phyloP scores from a whole-genome alignment of 805 yeast genomes.

The Suhomyces sp. region DNA sequence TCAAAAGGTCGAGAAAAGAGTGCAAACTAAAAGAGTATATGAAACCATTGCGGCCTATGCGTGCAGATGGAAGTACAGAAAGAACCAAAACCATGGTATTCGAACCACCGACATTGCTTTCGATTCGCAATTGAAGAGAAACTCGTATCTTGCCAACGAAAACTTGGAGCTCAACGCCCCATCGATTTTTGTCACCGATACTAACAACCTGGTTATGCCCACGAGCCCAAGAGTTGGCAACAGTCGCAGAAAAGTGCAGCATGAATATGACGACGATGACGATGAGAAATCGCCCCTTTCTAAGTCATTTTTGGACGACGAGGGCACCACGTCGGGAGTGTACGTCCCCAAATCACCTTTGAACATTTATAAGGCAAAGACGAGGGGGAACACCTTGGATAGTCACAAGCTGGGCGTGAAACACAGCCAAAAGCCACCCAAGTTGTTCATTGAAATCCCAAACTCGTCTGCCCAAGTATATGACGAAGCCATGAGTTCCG shows the following conservation, averaged over 20 bases:
- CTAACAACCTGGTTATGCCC: neutral
- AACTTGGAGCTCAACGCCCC: conserved; percentile 15
- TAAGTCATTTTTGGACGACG: conserved; percentile 2
- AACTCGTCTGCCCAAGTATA: conserved; percentile 1
- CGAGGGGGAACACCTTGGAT: conserved; percentile 3
- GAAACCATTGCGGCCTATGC: conserved; percentile 49
- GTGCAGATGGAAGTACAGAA: conserved; percentile 44
- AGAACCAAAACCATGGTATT: conserved; percentile 27
- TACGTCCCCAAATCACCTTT: conserved; percentile 33
- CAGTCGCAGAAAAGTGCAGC: neutral
- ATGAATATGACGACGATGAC: conserved; percentile 3
- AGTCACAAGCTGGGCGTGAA: conserved; percentile 1
- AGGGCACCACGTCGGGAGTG: conserved; percentile 17
- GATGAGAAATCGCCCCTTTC: conserved; percentile 5
- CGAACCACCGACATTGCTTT: conserved; percentile 23
- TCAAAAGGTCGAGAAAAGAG: conserved; percentile 52
- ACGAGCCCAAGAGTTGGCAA: neutral
- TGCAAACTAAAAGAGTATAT: conserved; percentile 40
- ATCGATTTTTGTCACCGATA: conserved; percentile 9
- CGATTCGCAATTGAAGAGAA: conserved; percentile 19
- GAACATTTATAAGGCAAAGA: conserved; percentile 17
- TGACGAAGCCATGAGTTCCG: conserved; percentile 7
- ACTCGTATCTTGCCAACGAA: conserved; percentile 26
- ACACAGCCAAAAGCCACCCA: conserved; percentile 9
- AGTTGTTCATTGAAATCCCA: conserved; percentile 18